Evolutionary conservation across 2,329 filamentous ascomycete species (phyloP).

Genomic region (Colletotrichum sp.): DNA sequence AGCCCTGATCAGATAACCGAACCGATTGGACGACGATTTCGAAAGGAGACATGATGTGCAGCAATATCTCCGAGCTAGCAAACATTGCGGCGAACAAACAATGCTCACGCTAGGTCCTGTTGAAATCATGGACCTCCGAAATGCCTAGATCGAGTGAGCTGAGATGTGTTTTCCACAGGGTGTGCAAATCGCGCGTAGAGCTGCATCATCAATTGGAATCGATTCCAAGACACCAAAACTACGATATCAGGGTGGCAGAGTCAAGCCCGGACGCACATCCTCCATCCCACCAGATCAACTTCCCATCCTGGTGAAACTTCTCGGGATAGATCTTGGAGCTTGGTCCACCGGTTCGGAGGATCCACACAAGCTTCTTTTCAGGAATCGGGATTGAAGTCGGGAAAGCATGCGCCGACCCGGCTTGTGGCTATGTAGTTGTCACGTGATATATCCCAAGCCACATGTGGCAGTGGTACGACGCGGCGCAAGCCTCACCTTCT

Average conservation of each 20-base stretch:
- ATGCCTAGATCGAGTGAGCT: not conserved
- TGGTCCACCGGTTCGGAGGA: conserved; percentile 9
- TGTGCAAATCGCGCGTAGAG: not conserved
- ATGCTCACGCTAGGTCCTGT: not conserved
- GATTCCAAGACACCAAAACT: not conserved
- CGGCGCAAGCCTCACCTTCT: not conserved
- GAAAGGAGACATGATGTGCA: not conserved
- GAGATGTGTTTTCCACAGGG: not conserved
- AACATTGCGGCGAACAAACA: not conserved
- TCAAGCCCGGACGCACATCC: not conserved
- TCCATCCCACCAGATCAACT: not conserved
- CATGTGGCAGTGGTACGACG: not conserved
- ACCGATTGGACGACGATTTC: not conserved
- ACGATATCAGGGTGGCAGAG: not conserved
- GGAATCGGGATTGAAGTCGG: not conserved
- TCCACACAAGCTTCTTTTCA: conserved; percentile 10
- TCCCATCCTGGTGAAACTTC: not conserved
- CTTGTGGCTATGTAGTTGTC: not conserved
- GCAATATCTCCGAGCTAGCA: not conserved
- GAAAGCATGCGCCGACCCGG: not conserved
- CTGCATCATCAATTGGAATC: not conserved
- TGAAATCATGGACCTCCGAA: not conserved
- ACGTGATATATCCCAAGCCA: not conserved
- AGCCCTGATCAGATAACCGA: not conserved
- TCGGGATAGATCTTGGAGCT: not conserved